Evolutionary conservation across 495 filamentous ascomycete species (phyloP), one percentile per base, ranked within the genome.

Genomic region (Aspergillus bertholletiae): DNA sequence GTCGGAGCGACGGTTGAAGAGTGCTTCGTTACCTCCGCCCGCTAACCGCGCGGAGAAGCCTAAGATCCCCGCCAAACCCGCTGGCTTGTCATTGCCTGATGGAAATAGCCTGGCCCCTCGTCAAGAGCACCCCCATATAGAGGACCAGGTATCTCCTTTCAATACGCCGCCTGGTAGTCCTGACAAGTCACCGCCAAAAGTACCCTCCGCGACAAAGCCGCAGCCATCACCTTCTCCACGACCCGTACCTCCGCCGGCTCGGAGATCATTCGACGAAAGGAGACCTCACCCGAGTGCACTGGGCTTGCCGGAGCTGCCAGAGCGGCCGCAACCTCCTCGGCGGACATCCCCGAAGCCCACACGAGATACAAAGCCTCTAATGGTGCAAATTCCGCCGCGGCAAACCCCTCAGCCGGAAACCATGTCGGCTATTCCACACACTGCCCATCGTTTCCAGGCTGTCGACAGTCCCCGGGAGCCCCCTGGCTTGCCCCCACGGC

Each of bases 21-120:
- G 71, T 55, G 59, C 56, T 7, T 77, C 75, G 30, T 54, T 74
- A 30, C 89, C 94, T 20, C 86, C 89, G 13, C 88, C 87, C 6
- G 78, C 90, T 27, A 94, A 94, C 61, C 82, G 94, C 41, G 84
- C 84, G 34, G 86, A 87, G 18, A 97, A 96, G 70, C 92, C 92
- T 4, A 86, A 83, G 69, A 79, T 92, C 60, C 72, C 77, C 39
- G 70, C 72, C 0, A 80, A 78, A 60, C 79, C 78, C 0, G 60
- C 68, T 0, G 62, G 61, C 23, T 55, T 76, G 41, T 62, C 72
- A 11, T 65, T 72, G 13, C 59, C 59, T 4, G 70, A 74, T 49
- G 46, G 51, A 6, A 53, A 43, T 9, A 58, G 62, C 0, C 62
- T 79, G 24, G 67, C 74, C 24, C 78, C 77, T n/a, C 62, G 43